Evolutionary conservation across 2,329 filamentous ascomycete species (phyloP), one percentile per base, ranked within the genome.

Genomic region (Aureobasidium sp.): DNA sequence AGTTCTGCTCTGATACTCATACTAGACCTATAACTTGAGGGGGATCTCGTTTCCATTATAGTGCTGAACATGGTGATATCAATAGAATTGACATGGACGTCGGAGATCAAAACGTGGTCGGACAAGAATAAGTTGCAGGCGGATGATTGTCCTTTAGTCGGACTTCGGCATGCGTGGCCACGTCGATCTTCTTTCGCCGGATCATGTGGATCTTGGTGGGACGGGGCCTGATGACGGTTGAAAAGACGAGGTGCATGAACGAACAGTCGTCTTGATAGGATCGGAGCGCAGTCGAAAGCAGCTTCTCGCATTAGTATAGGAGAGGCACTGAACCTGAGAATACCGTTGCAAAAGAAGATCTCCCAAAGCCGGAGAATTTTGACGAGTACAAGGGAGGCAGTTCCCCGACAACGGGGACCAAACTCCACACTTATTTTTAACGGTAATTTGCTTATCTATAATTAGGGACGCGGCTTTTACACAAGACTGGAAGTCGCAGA

Each of bases 381-480:
- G 11, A 23, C 33, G 51, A 42, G 21, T 46, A 25, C 37, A 9
- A 27, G 11, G 35, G 10, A 38, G 29, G 19, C 25, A 35, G 33
- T 57, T 45, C 51, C 51, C 51, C 51, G 37, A 55, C 37, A 23
- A 43, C 25, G 17, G 51, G 51, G 35, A 42, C n/a, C 37, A 29
- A 46, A 57, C 40, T 57, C 40, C 53, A 57, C 40, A 57, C 53
- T 57, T 37, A 31, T 57, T 57, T 57, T 45, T 25, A 46, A 43
- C 31, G 29, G 40, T 37, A 57, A 55, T 23, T 55, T 55, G 38
- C 37, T 33, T 19, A 29, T 57, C 53, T 46, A 57, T 35, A 45
- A 42, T 57, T 57, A 57, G 53, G 29, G 40, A 35, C 19, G 40
- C 13, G 37, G 38, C 38, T 53, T 49, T 55, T 37, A 33, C 37